These are phyloP conservation scores for Cubamyces sp. DNA, from an alignment of 768 basidiomycete species.

Conservation along the genomic window DNA sequence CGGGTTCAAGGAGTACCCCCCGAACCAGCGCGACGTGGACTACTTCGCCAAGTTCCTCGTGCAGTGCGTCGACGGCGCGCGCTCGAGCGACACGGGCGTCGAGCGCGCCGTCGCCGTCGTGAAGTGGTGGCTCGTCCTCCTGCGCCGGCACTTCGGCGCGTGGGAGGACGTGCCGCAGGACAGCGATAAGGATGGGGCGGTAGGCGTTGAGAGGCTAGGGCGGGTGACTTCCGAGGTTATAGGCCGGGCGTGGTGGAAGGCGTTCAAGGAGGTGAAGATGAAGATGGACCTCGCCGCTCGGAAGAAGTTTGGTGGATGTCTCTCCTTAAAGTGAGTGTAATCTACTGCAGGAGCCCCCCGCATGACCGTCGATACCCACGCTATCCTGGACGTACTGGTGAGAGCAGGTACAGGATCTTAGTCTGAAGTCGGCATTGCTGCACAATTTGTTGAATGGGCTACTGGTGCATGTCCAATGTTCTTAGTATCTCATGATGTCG, in stretches of 20 bases:
- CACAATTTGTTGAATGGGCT: no score
- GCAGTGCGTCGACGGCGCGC: conserved; percentile 60
- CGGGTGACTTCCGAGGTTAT: conserved; percentile 44
- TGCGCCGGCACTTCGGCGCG: conserved; percentile 64
- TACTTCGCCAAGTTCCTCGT: conserved; percentile 76
- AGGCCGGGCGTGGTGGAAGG: conserved; percentile 81
- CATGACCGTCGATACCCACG: no score
- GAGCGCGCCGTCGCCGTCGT: conserved; percentile 72
- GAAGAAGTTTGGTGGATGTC: conserved; percentile 71
- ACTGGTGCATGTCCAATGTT: no score
- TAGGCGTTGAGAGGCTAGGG: conserved; percentile 26
- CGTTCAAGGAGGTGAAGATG: conserved; percentile 70
- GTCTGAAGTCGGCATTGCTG: no score
- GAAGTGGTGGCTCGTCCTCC: conserved; percentile 81
- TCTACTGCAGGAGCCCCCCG: no score
- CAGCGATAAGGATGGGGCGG: conserved; percentile 27
- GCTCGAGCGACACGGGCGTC: conserved; percentile 64
- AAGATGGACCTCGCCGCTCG: conserved; percentile 67
- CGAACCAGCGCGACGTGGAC: conserved; percentile 73
- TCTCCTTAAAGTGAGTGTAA: conserved; percentile 54
- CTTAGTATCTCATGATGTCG: no score
- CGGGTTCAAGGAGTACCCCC: conserved; percentile 59
- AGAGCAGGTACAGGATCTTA: no score
- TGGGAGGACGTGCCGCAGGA: conserved; percentile 47
- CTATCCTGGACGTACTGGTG: no score